Conservation (phyloP, 177 flowering plant species). For the Tripterygium wilfordii region DNA sequence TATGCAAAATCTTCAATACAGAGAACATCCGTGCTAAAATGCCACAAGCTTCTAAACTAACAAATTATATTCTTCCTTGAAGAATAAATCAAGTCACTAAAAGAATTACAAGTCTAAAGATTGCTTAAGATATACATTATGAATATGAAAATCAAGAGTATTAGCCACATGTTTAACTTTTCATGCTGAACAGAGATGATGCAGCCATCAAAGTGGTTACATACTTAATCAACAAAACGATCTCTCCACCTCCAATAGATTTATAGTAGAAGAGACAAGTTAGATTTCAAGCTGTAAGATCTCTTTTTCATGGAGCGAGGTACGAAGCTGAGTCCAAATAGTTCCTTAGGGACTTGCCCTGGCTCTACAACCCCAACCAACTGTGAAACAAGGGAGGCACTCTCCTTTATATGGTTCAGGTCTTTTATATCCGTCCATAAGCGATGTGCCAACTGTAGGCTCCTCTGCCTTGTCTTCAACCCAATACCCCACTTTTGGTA, state of each 20-base stretch:
- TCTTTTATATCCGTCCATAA: conserved; percentile 46
- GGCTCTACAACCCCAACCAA: conserved; percentile 32
- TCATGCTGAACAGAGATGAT: background rate
- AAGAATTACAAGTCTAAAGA: no score
- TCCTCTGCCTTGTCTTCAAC: conserved; percentile 43
- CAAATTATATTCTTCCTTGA: background rate
- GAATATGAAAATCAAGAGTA: background rate
- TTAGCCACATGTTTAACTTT: background rate
- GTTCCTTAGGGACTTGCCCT: conserved; percentile 40
- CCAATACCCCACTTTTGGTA: conserved; percentile 50
- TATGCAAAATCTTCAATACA: no score
- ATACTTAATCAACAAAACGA: background rate
- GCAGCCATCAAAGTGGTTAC: background rate
- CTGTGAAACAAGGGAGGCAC: conserved; percentile 56
- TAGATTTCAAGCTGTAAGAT: conserved; percentile 24
- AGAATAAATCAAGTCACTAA: background rate
- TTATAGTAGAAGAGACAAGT: conserved; percentile 9
- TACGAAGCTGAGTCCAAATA: conserved; percentile 40
- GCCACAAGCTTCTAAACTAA: no score
- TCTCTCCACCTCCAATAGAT: background rate
- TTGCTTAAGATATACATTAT: no score
- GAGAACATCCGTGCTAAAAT: no score
- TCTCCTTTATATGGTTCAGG: conserved; percentile 43
- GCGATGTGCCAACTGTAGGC: conserved; percentile 30
- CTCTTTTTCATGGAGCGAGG: conserved; percentile 12